Evolutionary conservation across 352 stramenopile genomes (phyloP), one percentile per base, ranked within the genome.

Genomic region (Aphanomyces euteiches): DNA sequence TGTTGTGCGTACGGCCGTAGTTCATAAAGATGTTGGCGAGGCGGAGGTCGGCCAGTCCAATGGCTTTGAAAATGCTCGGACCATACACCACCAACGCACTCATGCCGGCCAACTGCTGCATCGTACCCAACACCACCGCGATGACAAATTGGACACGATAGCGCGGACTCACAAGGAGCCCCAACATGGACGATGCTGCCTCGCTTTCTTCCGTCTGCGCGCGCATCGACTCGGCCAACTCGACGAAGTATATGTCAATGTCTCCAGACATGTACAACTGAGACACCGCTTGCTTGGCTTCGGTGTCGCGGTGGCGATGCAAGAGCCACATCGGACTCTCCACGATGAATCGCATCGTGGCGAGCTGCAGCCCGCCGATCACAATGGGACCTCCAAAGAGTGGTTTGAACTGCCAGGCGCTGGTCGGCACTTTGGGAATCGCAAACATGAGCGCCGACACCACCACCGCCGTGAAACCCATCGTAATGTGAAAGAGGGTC

Each of bases 21-120:
- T 50, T 50, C 10, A 50, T n/a, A 50, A 50, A 50, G 43, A n/a
- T 50, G 43, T 50, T 50, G 43, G 43, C 43, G 43, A 50, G 43
- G 17, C 43, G 43, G 17, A 50, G 43, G 43, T 50, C 43, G 43
- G 17, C 43, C 10, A 50, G 43, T 12, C 43, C 43, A 50, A 50
- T 12, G 10, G 43, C 10, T 50, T 50, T 12, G 17, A 50, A 50
- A n/a, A 50, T 12, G 43, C 10, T n/a, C 10, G 43, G 43, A 2
- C 43, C 43, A 50, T n/a, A 50, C 43, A 50, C 43, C 10, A 50
- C 17, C 10, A 50, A n/a, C 17, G 43, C 43, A 50, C 43, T n/a
- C 10, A 50, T 12, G 43, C 43, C 43, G 17, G 10, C 17, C 43
- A 50, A n/a, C 2, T 50, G 43, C 43, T 50, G 43, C 43, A 50